These are phyloP conservation scores for Yarrowia divulgata DNA, from an alignment of 805 yeast genomes.

Conservation along the genomic window DNA sequence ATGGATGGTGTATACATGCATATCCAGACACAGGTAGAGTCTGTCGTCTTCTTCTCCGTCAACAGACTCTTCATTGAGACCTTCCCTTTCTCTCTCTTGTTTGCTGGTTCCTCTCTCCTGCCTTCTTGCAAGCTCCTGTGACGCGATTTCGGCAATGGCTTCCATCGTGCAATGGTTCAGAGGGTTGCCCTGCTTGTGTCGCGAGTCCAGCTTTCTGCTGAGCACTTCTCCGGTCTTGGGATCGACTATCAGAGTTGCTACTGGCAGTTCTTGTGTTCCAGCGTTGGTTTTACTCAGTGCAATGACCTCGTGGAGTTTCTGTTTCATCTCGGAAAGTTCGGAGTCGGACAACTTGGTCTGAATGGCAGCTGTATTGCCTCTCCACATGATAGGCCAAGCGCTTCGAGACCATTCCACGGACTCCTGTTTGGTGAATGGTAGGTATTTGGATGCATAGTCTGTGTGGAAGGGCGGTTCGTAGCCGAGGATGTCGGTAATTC, in stretches of 20 bases:
- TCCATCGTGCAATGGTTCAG: conserved; percentile 77
- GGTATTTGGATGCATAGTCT: conserved; percentile 60
- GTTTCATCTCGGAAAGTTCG: conserved; percentile 56
- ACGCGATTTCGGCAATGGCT: conserved; percentile 72
- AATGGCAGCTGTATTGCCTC: conserved; percentile 73
- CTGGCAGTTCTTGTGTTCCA: conserved; percentile 51
- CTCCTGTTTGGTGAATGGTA: conserved; percentile 76
- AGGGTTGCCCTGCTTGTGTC: conserved; percentile 56
- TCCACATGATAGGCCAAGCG: conserved; percentile 91
- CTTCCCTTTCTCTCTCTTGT: background rate
- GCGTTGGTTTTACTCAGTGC: conserved; percentile 44
- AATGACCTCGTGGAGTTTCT: conserved; percentile 49
- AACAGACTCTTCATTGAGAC: background rate
- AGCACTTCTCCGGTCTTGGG: conserved; percentile 57
- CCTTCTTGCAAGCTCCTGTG: conserved; percentile 57
- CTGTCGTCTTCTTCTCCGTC: conserved; percentile 40
- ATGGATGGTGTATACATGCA: conserved; percentile 85
- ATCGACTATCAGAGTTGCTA: conserved; percentile 70
- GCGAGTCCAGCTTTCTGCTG: conserved; percentile 53
- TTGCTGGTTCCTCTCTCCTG: conserved; percentile 32
- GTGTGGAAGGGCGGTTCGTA: conserved; percentile 27
- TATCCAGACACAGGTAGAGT: conserved; percentile 74
- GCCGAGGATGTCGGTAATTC: conserved; percentile 10
- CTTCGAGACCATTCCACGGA: conserved; percentile 66
- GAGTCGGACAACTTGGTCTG: conserved; percentile 58